Evolutionary conservation across 805 yeast species (phyloP), one percentile per base, ranked within the genome.

Genomic region (Suhomyces tanzawaensis): DNA sequence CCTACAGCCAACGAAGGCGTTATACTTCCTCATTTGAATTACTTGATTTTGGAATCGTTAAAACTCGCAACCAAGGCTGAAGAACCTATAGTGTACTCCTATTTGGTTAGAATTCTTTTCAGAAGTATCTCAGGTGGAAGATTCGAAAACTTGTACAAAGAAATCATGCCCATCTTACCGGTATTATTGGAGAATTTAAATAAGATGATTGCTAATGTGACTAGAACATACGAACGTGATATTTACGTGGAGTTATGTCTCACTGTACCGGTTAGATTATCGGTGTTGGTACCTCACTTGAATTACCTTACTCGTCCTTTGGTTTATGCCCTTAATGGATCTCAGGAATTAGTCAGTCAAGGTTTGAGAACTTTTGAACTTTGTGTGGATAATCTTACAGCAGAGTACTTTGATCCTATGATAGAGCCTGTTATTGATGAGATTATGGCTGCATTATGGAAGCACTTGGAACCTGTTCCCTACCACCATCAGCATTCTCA

Each of bases 51-150:
- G 46, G 82, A 85, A 40, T 85, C 95, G 0, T 68, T 93, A 56
- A 80, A 81, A 41, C 72, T 79, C 37, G 81, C 96, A 0, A 84
- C 96, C 1, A 79, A 81, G 6, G 86, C 97, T 0, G 84, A 85
- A 47, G 96, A 91, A 54, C 98, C 99, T 4, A 72, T 87, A 17
- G 87, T 88, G 2, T 93, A 89, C 57, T 90, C 91, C 46, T 85
- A 89, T 51, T 69, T 93, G 49, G 83, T 93, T 16, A 71, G 98
- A 51, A 87, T 95, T 0, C 66, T 93, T 34, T 93, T 93, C 69
- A 74, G 98, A 60, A 85, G 95, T 52, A 90, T 93, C 32, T 96
- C 97, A 23, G 98, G 99, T 35, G 99, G 99, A 5, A 72, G 98
- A 41, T 91, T 93, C 57, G 99, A 93, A 59, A 81, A 82, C 37